Evolutionary conservation across 129 eudicot species (phyloP), one percentile per base, ranked within the genome.

Genomic region (Ambrosia trifida): DNA sequence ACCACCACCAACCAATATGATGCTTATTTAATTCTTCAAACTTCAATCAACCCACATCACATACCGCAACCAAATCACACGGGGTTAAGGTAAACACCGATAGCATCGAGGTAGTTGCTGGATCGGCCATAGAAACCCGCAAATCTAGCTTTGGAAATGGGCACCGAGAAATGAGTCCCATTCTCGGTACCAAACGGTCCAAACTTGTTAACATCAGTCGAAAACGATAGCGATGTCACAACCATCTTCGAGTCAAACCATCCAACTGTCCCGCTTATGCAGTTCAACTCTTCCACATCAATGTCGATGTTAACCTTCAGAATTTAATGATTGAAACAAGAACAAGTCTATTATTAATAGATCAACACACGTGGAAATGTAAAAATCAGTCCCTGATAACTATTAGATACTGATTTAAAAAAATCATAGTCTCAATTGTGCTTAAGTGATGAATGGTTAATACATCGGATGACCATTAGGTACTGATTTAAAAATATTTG

Each of bases 121-220:
- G 40, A 38, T 11, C 78, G 83, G 5, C 83, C 78, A 72, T 45
- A 73, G 69, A 79, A 79, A 1, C 83, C 83, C 4, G 78, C 78
- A 40, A 79, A 79, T 43, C 69, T 56, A 14, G 72, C 83, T 47
- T 79, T 73, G 0, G 77, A 71, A 7, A 66, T 68, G 0, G 83
- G 83, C n/a, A 79, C 17, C 30, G 83, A 79, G 70, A 72, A 79
- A 79, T 66, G 74, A 33, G 78, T 79, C 69, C 83, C 83, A 0
- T 72, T 58, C 57, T 79, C 83, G 18, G 7, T 47, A 24, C 83
- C 83, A 66, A 53, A 79, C 0, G 79, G 83, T 72, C 83, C 83
- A 66, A 72, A 72, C 64, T 72, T 79, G 47, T 72, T 79, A 10
- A 67, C 74, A 9, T 66, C 78, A 0, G 82, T 71, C 1, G 73